Percentiles rank a stretch among this genome's conserved stretches.
These are phyloP conservation scores for Penicillium sp. DNA, from an alignment of 2,329 filamentous ascomycete genomes.

Conservation along the genomic window DNA sequence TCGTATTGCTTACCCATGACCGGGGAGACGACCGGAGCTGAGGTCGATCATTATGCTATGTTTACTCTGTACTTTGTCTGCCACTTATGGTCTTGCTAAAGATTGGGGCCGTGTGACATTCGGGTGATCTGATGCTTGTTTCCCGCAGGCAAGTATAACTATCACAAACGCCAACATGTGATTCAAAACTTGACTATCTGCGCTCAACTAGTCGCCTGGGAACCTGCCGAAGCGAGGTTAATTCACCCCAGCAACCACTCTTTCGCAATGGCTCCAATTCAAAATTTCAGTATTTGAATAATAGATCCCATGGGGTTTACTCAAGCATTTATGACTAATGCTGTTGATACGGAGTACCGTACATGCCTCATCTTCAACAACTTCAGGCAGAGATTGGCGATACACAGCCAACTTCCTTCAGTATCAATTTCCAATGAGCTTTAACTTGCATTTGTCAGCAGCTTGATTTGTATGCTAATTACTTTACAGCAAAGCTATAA, in stretches of 20 bases:
- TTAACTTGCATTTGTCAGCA: background rate
- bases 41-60: background rate
- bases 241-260: background rate
- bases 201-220: background rate
- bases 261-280: background rate
- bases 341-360: too few relatives aligned
- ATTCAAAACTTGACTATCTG: conserved; percentile 11
- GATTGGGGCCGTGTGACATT: conserved; percentile 11
- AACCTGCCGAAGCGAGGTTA: background rate
- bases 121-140: conserved; percentile 15
- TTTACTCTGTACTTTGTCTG: background rate
- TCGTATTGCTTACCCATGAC: background rate
- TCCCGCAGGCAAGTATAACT: conserved; percentile 6
- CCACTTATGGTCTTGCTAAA: background rate
- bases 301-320: background rate
- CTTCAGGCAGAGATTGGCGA: background rate
- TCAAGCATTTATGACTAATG: background rate
- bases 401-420: background rate
- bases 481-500: background rate
- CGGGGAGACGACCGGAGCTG: background rate
- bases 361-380: background rate
- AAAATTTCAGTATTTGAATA: background rate
- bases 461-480: too few relatives aligned
- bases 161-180: conserved; percentile 10
- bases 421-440: too few relatives aligned